These are phyloP conservation scores for Ehretia macrophylla DNA, from an alignment of 257 asterid genomes.

Conservation along the genomic window DNA sequence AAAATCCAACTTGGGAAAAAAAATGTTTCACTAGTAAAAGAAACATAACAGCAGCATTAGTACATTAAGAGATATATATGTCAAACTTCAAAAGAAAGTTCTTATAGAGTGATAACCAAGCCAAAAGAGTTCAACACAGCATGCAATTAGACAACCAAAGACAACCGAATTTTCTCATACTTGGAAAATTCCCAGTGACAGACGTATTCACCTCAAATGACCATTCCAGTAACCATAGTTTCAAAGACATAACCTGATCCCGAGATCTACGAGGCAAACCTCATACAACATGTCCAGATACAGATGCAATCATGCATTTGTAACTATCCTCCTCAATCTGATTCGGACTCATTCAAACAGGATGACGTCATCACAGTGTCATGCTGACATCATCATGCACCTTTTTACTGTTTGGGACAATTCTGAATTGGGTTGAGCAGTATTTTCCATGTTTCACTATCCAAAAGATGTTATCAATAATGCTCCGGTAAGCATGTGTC, in stretches of 20 bases:
- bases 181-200: neutral
- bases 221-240: neutral
- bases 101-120: no score
- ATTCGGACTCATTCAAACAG: no score
- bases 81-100: neutral
- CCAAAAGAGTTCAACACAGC: neutral
- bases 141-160: neutral
- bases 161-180: neutral
- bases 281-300: neutral
- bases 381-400: neutral
- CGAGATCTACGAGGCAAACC: neutral
- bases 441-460: no score
- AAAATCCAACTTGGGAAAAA: slow-evolving; percentile 32
- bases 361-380: no score
- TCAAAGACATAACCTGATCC: neutral
- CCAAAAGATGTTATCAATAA: no score
- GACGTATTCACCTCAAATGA: neutral
- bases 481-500: no score
- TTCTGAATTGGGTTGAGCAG: no score
- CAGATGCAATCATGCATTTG: no score
- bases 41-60: slow-evolving; percentile 10
- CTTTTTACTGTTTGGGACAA: no score
- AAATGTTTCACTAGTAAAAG: slow-evolving; percentile 20
- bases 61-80: slow-evolving; percentile 5
- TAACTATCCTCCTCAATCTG: neutral